Percentiles rank a stretch among this genome's conserved stretches.
These are phyloP conservation scores for Fonsecaea multimorphosa DNA, from an alignment of 2,329 filamentous ascomycete species.

Conservation along the genomic window DNA sequence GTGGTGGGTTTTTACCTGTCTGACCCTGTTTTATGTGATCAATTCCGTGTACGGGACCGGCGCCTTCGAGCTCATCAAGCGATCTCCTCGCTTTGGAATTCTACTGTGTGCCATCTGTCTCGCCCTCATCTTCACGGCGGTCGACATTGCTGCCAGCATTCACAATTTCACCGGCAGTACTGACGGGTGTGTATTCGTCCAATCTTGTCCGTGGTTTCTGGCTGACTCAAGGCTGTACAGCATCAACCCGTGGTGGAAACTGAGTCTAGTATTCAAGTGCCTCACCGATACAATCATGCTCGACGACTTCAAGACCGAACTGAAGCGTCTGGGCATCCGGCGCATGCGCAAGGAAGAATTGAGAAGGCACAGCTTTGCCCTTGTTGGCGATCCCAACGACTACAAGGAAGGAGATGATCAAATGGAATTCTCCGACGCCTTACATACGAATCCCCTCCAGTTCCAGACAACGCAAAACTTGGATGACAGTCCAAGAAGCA, in stretches of 20 bases:
- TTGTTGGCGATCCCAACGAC: conserved; percentile 32
- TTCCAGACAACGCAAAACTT: conserved; percentile 23
- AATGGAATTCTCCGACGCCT: conserved; percentile 35
- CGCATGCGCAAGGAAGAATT: conserved; percentile 37
- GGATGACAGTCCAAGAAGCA: conserved; percentile 16
- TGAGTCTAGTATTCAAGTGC: conserved; percentile 69
- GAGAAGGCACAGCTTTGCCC: conserved; percentile 33
- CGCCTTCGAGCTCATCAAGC: conserved; percentile 61
- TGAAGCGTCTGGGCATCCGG: conserved; percentile 38
- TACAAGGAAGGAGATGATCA: conserved; percentile 28
- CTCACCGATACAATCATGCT: conserved; percentile 70
- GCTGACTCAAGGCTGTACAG: conserved; percentile 13
- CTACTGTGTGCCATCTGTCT: conserved; percentile 66
- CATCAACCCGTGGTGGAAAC: conserved; percentile 69
- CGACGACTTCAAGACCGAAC: conserved; percentile 69
- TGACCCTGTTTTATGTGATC: conserved; percentile 66
- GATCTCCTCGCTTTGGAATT: conserved; percentile 68
- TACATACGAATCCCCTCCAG: conserved; percentile 26
- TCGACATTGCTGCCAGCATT: conserved; percentile 67
- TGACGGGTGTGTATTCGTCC: conserved; percentile 33
- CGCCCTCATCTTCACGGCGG: conserved; percentile 64
- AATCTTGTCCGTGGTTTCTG: neutral
- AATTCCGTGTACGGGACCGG: conserved; percentile 60
- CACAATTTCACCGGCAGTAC: conserved; percentile 41
- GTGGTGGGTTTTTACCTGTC: conserved; percentile 70